A percentile compares a stretch with the other conserved stretches of the same genome.
Evolutionary conservation across 2,329 filamentous ascomycete species (phyloP).

Genomic region (Albophoma yamanashiensis): DNA sequence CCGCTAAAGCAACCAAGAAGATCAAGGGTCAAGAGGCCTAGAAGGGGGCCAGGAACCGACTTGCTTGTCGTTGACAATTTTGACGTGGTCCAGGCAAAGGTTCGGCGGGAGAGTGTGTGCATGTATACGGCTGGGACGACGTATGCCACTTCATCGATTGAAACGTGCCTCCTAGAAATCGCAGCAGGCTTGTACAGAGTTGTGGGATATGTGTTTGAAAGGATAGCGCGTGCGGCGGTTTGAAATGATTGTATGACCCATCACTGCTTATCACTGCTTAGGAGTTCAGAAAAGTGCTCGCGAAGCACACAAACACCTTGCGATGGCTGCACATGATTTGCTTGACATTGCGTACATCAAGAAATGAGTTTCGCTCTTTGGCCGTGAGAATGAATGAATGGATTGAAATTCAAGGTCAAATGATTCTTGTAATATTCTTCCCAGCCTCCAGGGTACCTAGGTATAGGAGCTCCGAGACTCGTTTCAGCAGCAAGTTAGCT

Average conservation of each 20-base stretch:
- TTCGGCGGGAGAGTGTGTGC: neutral
- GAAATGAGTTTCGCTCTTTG: neutral
- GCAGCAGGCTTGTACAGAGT: neutral
- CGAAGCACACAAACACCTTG: neutral
- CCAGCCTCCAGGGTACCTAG: no score
- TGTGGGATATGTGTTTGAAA: neutral
- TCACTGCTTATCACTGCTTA: neutral
- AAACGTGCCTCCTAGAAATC: neutral
- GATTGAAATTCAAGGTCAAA: neutral
- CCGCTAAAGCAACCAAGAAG: conserved; percentile 66
- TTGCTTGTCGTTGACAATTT: neutral
- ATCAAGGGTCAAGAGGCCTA: conserved; percentile 28
- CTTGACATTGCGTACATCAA: neutral
- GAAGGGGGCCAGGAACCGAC: neutral
- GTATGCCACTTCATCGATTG: neutral
- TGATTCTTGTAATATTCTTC: no score
- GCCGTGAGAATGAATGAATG: neutral
- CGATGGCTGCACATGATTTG: neutral
- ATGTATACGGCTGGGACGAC: neutral
- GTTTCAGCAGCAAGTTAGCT: no score
- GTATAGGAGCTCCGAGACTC: neutral
- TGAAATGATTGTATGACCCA: neutral
- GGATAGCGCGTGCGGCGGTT: neutral
- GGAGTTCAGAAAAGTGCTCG: neutral
- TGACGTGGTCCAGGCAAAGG: neutral